Evolutionary conservation across 176 grass and related monocot genomes (phyloP), one percentile per base, ranked within the genome.

Genomic region (Saccharum officinarum): DNA sequence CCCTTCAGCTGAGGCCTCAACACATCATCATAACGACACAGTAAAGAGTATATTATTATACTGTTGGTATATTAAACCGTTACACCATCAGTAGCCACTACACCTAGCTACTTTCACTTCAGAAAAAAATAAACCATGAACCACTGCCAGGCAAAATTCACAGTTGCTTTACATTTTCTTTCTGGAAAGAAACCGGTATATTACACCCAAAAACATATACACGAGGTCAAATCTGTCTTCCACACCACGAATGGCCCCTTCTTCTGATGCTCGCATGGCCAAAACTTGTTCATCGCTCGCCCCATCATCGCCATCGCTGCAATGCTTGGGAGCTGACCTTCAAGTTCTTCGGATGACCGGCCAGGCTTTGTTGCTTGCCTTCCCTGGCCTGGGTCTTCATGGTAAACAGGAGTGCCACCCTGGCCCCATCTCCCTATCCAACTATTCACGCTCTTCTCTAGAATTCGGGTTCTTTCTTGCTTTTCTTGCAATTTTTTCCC

Each of bases 221-320:
- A 31, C 12, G 49, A 25, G 33, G 61, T 45, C 76, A 67, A 28
- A 15, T 89, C 84, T 4, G 81, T 79, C 75, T 92, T 94, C 96
- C 93, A 98, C 55, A 94, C 79, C 57, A 98, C 75, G 10, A 84
- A 87, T 22, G 87, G 78, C 2, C 89, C 96, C 83, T 80, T 93
- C 67, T 40, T 89, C 68, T 92, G 50, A 60, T 78, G 86, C 77
- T 87, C 85, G 33, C 86, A 91, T 0, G 93, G 89, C 20, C 86
- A 86, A 46, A 89, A 59, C 83, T 90, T 92, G 57, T 86, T 93
- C 85, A 95, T 93, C 40, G 76, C 81, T 63, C 83, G 89, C 13
- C 95, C 95, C 89, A 98, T 93, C 91, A 98, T 90, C 15, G 95
- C 95, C 95, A 95, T 93, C 50, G 95, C 93, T 6, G 63, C 71